A percentile compares a stretch with the other conserved stretches of the same genome.
phyloP scores from a whole-genome alignment of 2,329 filamentous ascomycete species.

The Lasiodiplodia sp. region DNA sequence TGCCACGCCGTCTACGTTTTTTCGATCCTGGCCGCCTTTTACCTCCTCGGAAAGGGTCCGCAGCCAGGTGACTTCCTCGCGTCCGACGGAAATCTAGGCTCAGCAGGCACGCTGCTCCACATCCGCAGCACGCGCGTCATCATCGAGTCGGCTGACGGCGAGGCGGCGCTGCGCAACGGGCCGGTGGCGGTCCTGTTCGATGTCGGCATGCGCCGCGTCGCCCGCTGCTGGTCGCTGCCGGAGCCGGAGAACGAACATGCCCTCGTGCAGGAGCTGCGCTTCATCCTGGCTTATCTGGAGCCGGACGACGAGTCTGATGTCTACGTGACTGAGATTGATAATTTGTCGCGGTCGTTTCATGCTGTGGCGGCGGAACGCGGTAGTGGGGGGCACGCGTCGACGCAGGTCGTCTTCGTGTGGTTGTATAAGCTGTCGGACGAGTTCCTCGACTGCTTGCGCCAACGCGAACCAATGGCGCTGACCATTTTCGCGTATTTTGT shows the following conservation, averaged over 20 bases:
- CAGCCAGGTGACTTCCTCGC: neutral
- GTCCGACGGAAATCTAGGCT: neutral
- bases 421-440: conserved; percentile 1
- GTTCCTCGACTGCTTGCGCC: neutral
- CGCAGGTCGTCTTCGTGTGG: conserved; percentile 7
- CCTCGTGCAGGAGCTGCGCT: neutral
- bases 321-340: neutral
- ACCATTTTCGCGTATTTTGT: conserved; percentile 8
- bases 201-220: neutral
- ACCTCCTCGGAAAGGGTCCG: neutral
- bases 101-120: neutral
- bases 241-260: neutral
- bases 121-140: neutral
- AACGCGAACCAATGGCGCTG: neutral
- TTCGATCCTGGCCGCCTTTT: neutral
- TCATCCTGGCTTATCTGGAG: neutral
- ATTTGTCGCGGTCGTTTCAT: neutral
- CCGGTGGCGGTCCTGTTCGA: neutral
- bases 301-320: neutral
- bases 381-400: neutral
- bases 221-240: neutral
- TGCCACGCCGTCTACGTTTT: conserved; percentile 2
- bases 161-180: neutral
- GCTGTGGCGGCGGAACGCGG: neutral
- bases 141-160: neutral